Evolutionary conservation across 352 stramenopile species (phyloP), one percentile per base, ranked within the genome.

Genomic region (Globisporangium emineosum): DNA sequence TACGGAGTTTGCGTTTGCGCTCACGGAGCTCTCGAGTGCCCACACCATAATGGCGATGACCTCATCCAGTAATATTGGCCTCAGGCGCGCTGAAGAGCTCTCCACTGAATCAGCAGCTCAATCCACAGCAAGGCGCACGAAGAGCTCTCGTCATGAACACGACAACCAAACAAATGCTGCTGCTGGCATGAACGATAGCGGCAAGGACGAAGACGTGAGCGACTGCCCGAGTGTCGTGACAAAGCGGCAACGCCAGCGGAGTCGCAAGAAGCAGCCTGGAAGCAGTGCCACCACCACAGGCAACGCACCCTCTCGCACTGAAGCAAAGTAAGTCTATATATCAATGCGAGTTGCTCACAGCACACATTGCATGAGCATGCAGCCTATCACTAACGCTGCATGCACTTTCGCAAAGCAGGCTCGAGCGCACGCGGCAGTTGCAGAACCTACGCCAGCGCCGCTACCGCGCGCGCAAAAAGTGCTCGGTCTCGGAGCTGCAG

Each of bases 391-490:
- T 45, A 45, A 45, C 5, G 6, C 37, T 10, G 29, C 15, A 45
- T 47, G 40, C 19, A 57, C 21, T 29, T 57, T 33, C 21, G 32
- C 51, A 8, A 32, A 25, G 19, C 52, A 80, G 75, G 27, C 65
- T 67, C 27, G 60, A 81, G 33, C 75, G 69, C 43, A 61, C 70
- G 45, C 72, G 75, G n/a, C 60, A 76, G 47, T 59, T 83, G 27
- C 75, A 83, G 52, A 83, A 79, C 58, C 40, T 73, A 35, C 75
- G 75, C 5, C 75, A 83, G 56, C 72, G 68, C 5, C 75, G 75
- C 58, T 83, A 83, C 54, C 75, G 75, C 58, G 75, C 77, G 54
- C 75, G 75, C 47, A 83, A 83, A 47, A 80, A 83, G 37, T 71
- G 65, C 3, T 77, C 59, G 15, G 57, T 60, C 47, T 77, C 70